phyloP scores from a whole-genome alignment of 1,284 basidiomycete species.

The Pseudozyma tsukubaensis region DNA sequence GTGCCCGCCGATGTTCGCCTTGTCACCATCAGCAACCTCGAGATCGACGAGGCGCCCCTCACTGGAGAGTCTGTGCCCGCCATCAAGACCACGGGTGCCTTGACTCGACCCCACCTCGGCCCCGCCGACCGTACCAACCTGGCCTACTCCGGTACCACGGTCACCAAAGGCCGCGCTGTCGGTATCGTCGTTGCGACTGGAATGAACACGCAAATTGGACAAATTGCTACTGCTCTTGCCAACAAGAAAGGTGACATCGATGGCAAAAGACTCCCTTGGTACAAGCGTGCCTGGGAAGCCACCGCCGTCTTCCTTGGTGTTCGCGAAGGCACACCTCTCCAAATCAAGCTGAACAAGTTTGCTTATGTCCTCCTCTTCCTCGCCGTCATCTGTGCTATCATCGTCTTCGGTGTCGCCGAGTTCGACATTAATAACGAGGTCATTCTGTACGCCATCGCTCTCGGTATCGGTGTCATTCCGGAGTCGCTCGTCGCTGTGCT shows the following conservation, averaged over 20 bases:
- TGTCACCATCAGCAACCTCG: slow-evolving; percentile 57
- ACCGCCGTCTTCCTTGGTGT: slow-evolving; percentile 69
- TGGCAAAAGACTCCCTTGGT: slow-evolving; percentile 28
- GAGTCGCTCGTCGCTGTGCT: slow-evolving; percentile 70
- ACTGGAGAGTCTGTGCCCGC: slow-evolving; percentile 63
- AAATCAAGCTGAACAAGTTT: slow-evolving; percentile 75
- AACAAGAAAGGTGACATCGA: slow-evolving; percentile 34
- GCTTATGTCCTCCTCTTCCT: slow-evolving; percentile 75
- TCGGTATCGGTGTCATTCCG: slow-evolving; percentile 65
- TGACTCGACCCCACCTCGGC: slow-evolving; percentile 47
- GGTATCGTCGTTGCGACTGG: slow-evolving; percentile 61
- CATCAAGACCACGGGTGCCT: slow-evolving; percentile 48
- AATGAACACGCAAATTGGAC: slow-evolving; percentile 60
- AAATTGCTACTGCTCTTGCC: slow-evolving; percentile 60
- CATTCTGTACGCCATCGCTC: slow-evolving; percentile 70
- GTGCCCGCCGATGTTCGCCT: slow-evolving; percentile 62
- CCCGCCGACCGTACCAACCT: slow-evolving; percentile 60
- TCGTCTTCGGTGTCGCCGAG: slow-evolving; percentile 72
- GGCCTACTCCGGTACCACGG: slow-evolving; percentile 58
- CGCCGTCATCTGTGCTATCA: slow-evolving; percentile 72
- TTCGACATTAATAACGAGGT: slow-evolving; percentile 70
- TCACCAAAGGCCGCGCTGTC: slow-evolving; percentile 61
- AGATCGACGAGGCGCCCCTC: slow-evolving; percentile 63
- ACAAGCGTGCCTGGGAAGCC: slow-evolving; percentile 53
- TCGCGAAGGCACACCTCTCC: slow-evolving; percentile 74